phyloP scores from a whole-genome alignment of 1,284 basidiomycete genomes.

The Xerocomus minutiporus region DNA sequence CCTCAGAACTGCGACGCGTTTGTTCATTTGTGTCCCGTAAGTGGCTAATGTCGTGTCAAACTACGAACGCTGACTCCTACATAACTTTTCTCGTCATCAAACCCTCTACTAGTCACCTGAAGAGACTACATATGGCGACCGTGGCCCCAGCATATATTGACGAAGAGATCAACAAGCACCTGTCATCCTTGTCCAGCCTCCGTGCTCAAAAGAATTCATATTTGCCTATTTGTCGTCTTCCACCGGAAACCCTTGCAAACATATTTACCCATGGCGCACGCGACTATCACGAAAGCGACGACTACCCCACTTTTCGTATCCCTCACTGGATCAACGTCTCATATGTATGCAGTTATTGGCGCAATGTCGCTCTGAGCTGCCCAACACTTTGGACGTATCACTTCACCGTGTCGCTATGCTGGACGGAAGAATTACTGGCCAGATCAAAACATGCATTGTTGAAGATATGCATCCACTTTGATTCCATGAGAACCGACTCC shows the following conservation, averaged over 20 bases:
- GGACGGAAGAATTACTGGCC: constrained; percentile 32
- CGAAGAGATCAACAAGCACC: background rate
- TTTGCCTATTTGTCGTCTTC: constrained; percentile 24
- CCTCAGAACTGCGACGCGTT: no score
- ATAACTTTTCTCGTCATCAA: no score
- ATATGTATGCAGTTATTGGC: constrained; percentile 17
- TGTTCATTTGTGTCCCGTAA: no score
- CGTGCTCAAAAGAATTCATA: constrained; percentile 22
- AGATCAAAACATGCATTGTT: constrained; percentile 32
- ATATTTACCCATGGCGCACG: constrained; percentile 16
- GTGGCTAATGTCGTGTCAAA: no score
- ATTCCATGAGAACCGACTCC: background rate
- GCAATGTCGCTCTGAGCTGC: constrained; percentile 22
- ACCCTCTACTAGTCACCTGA: no score
- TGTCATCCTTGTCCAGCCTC: background rate
- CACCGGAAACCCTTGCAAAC: constrained; percentile 19
- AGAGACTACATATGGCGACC: background rate
- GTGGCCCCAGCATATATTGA: background rate
- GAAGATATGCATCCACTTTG: constrained; percentile 7
- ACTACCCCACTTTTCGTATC: background rate
- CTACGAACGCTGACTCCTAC: no score
- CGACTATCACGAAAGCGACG: background rate
- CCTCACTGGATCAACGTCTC: constrained; percentile 23
- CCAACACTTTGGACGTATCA: constrained; percentile 10
- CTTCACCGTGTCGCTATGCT: constrained; percentile 16